These are phyloP conservation scores for Colletotrichum truncatum DNA, from an alignment of 2,329 filamentous ascomycete genomes.

Conservation along the genomic window DNA sequence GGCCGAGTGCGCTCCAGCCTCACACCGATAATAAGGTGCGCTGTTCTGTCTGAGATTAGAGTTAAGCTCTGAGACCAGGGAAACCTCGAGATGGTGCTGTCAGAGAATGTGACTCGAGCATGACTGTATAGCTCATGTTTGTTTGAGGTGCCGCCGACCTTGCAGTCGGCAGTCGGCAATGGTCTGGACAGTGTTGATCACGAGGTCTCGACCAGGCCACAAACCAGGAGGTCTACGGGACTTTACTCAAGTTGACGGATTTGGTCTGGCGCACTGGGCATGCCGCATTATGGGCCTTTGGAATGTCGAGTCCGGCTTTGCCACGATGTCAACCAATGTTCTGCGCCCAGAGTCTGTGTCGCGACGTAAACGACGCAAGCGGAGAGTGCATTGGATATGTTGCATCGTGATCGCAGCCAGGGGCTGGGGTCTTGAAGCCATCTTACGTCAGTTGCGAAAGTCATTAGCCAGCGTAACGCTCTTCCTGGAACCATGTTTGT, in stretches of 20 bases:
- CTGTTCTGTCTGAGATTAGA: conserved; percentile 11
- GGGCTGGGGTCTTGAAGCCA: not conserved
- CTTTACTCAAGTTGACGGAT: not conserved
- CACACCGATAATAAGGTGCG: conserved; percentile 1
- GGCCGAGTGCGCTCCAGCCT: conserved; percentile 16
- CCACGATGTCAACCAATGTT: not conserved
- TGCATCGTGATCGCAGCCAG: not conserved
- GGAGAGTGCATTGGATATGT: not conserved
- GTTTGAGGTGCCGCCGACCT: conserved; percentile 4
- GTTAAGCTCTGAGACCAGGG: conserved; percentile 20
- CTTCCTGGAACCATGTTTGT: too few relatives aligned
- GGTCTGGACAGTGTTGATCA: not conserved
- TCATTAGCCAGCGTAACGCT: not conserved
- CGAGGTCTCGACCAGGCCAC: not conserved
- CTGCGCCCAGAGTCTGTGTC: not conserved
- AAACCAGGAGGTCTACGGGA: too few relatives aligned
- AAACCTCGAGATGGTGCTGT: not conserved
- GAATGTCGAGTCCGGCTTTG: not conserved
- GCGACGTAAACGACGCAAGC: conserved; percentile 3
- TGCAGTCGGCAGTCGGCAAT: not conserved
- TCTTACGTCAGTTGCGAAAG: not conserved
- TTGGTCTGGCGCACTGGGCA: not conserved
- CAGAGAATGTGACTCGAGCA: conserved; percentile 3
- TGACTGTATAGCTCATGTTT: not conserved
- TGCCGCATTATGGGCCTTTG: not conserved